A percentile compares a stretch with the other conserved stretches of the same genome.
Conservation (phyloP, 1,139 yeast species). For the Blastobotrys indianensis region DNA sequence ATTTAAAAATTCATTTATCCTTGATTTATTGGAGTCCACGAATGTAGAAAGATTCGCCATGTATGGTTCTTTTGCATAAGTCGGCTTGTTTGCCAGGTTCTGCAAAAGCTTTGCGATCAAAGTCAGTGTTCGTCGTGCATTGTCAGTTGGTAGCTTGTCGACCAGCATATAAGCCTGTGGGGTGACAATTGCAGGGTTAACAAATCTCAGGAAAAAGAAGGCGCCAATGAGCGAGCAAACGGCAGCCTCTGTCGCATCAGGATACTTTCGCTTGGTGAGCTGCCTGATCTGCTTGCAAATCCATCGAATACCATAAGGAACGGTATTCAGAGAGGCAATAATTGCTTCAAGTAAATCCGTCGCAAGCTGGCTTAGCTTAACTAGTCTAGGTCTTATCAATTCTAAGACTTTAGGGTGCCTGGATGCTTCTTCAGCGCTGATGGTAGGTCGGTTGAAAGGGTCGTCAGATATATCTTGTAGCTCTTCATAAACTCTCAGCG, state of each 20-base stretch:
- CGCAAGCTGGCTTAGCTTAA: conserved; percentile 43
- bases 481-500: conserved; percentile 35
- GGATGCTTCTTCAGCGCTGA: conserved; percentile 33
- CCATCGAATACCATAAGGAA: conserved; percentile 70
- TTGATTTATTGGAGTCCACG: conserved; percentile 31
- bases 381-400: conserved; percentile 31
- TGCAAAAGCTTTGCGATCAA: conserved; percentile 82
- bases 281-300: conserved; percentile 67
- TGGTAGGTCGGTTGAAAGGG: conserved; percentile 22
- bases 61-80: conserved; percentile 38
- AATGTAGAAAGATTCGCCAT: conserved; percentile 32
- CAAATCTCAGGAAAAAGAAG: conserved; percentile 73
- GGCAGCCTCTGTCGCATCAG: conserved; percentile 54
- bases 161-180: conserved; percentile 63
- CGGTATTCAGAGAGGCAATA: conserved; percentile 45
- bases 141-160: conserved; percentile 35
- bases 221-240: conserved; percentile 60
- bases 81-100: conserved; percentile 65
- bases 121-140: conserved; percentile 66
- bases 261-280: conserved; percentile 59
- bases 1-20: conserved; percentile 33
- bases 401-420: conserved; percentile 30
- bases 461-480: conserved; percentile 25
- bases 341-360: conserved; percentile 57
- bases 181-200: conserved; percentile 88